Percentiles rank a stretch among this genome's conserved stretches.
Evolutionary conservation across 331 rosid genomes (phyloP).

Genomic region (Spiraea crenata): DNA sequence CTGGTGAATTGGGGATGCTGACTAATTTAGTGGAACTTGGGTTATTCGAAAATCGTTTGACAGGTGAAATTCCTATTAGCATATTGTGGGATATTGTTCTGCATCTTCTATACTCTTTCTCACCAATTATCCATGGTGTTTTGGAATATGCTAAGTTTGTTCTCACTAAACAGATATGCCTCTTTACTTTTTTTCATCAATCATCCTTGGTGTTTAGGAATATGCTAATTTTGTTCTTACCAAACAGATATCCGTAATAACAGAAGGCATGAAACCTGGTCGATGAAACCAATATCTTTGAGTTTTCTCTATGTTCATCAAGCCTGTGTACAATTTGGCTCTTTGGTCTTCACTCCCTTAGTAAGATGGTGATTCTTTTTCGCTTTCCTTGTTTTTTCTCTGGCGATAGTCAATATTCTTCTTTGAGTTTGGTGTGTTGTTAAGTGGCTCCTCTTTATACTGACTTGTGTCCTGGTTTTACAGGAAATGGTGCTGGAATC

Average conservation of each 20-base stretch:
- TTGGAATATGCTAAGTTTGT: no score
- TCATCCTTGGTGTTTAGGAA: no score
- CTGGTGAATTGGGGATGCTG: conserved; percentile 63
- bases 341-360: conserved; percentile 69
- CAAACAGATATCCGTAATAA: no score
- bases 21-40: conserved; percentile 43
- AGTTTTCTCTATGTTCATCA: conserved; percentile 68
- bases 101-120: no score
- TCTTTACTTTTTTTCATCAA: no score
- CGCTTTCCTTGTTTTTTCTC: conserved; percentile 1
- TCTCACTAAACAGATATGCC: no score
- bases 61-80: conserved; percentile 71
- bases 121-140: no score
- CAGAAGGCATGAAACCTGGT: no score
- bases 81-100: no score
- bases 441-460: conserved; percentile 13
- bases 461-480: conserved; percentile 17
- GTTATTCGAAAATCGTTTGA: conserved; percentile 52
- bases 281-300: no score
- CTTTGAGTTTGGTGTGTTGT: neutral
- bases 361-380: conserved; percentile 70
- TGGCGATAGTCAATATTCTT: neutral
- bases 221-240: no score
- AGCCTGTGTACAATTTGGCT: conserved; percentile 91
- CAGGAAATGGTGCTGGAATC: no score